phyloP scores from a whole-genome alignment of 257 asterid genomes.

The Solanum lycopersicoides region DNA sequence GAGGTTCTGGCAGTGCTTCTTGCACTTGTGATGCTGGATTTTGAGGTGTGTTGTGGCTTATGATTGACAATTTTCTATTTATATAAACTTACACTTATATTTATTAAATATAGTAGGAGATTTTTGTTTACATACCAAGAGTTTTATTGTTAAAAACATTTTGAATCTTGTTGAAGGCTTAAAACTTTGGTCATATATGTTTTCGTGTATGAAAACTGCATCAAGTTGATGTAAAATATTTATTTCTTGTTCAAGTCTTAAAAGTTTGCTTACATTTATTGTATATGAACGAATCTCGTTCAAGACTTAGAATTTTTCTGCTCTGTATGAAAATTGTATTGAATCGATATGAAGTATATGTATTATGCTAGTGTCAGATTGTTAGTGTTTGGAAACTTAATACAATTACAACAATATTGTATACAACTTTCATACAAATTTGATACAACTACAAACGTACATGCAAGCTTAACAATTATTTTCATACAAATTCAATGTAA shows the following conservation, averaged over 20 bases:
- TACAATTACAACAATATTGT: too few relatives aligned
- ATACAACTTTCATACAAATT: neutral
- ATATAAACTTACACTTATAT: too few relatives aligned
- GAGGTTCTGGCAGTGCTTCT: neutral
- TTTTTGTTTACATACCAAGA: neutral
- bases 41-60: neutral
- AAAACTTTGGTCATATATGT: too few relatives aligned
- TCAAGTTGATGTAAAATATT: too few relatives aligned
- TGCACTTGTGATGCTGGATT: conserved; percentile 4
- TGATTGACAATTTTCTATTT: too few relatives aligned
- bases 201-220: too few relatives aligned
- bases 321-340: neutral
- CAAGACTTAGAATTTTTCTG: too few relatives aligned
- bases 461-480: neutral
- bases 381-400: neutral
- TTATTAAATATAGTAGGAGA: too few relatives aligned
- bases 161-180: too few relatives aligned
- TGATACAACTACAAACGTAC: neutral
- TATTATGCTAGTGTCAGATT: neutral
- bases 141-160: neutral
- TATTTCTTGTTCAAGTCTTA: too few relatives aligned
- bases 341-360: too few relatives aligned
- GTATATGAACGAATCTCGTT: neutral
- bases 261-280: too few relatives aligned
- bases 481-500: neutral